Evolutionary conservation across 2,329 filamentous ascomycete species (phyloP).

Genomic region (Neofusicoccum laricinum): DNA sequence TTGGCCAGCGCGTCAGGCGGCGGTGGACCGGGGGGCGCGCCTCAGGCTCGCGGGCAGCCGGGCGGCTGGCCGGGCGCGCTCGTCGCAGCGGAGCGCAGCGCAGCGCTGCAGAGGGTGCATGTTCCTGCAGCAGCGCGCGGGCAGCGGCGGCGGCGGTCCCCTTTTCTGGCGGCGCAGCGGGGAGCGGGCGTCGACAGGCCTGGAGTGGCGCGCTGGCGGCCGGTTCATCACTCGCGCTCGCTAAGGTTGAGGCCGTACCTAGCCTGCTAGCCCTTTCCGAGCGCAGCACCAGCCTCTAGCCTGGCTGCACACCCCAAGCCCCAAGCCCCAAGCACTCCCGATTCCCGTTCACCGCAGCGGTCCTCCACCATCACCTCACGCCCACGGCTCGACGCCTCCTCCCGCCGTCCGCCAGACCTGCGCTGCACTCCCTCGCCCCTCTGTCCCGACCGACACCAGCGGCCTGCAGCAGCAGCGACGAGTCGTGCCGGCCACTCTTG

Average conservation of each 20-base stretch:
- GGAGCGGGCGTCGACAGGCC: not conserved
- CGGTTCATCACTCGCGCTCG: slow-evolving; percentile 1
- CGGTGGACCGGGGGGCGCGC: not conserved
- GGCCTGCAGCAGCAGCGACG: slow-evolving; percentile 11
- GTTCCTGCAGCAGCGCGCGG: not conserved
- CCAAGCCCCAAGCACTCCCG: slow-evolving; percentile 2
- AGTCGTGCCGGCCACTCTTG: not conserved
- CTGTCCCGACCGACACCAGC: not conserved
- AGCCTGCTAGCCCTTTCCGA: not conserved
- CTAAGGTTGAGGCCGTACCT: slow-evolving; percentile 1
- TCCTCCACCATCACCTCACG: slow-evolving; percentile 10
- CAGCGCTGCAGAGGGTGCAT: not conserved
- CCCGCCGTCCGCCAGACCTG: slow-evolving; percentile 4
- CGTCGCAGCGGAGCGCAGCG: too few relatives aligned
- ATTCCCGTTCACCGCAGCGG: slow-evolving; percentile 9
- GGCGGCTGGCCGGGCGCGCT: too few relatives aligned
- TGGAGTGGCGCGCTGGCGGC: slow-evolving; percentile 1
- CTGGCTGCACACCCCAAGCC: not conserved
- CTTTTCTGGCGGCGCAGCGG: slow-evolving; percentile 3
- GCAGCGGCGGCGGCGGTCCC: not conserved
- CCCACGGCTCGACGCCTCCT: slow-evolving; percentile 14
- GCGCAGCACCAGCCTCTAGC: slow-evolving; percentile 3
- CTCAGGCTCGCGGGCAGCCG: not conserved
- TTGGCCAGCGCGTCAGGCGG: slow-evolving; percentile 2
- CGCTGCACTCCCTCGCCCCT: slow-evolving; percentile 1